Evolutionary conservation across 1,284 basidiomycete genomes (phyloP), one percentile per base, ranked within the genome.

Genomic region (Lignosus rhinocerotis): DNA sequence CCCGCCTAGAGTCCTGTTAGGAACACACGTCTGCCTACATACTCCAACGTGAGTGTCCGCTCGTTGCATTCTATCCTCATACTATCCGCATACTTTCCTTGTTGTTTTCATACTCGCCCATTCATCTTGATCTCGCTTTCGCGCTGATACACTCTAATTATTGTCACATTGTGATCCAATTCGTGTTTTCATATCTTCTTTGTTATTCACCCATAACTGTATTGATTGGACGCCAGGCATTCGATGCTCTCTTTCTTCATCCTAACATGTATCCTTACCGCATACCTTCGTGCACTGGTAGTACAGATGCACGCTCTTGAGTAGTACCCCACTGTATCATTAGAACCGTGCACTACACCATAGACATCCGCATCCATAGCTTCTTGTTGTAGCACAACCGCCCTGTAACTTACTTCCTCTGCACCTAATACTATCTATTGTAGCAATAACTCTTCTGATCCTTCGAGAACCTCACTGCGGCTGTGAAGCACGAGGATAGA

Each of bases 1-100:
- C 63, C 46, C 69, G 73, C 52, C 33, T 53, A 62, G 69, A 66
- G 58, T 73, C 68, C 53, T 68, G 70, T 36, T 69, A 62, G 60
- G 60, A 62, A 33, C 11, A 49, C 44, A 34, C 47, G 30, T 33
- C 33, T 31, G 12, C 36, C 36, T 34, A 41, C 31, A 31, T 49
- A 34, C 16, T 34, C n/a, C 42, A 53, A 34, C 33, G 50, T 51
- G 50, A 51, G 50, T 51, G 17, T 8, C 8, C 33, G 17, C 46
- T 48, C 33, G 11, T 48, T 48, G 46, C 12, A 34, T 50, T 44
- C 19, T 19, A n/a, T 10, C 25, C 25, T 1, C 45, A 57, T 31
- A 44, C 46, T 19, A 45, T 36, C 7, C 52, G 36, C 46, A 46
- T 34, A 10, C 25, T 17, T 48, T 48, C 7, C 21, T 31, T 47